phyloP scores from a whole-genome alignment of 495 filamentous ascomycete species.

The Aspergillus haitiensis region DNA sequence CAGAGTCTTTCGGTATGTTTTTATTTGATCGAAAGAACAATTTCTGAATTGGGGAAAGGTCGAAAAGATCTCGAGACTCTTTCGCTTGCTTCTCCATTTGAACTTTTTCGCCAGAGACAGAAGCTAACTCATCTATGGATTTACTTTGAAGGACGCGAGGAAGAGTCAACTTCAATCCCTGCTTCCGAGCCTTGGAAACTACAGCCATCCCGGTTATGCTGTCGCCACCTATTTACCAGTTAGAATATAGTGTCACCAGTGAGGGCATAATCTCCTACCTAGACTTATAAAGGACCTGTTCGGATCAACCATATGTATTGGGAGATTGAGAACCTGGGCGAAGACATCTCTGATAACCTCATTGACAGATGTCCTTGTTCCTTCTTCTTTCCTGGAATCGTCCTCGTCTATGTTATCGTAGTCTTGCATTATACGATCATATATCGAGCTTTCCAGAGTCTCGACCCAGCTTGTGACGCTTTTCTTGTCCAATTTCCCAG shows the following conservation, averaged over 20 bases:
- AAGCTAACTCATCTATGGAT: conserved; percentile 40
- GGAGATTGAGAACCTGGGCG: conserved; percentile 50
- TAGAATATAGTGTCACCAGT: conserved; percentile 24
- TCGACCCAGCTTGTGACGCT: conserved; percentile 48
- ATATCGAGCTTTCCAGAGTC: conserved; percentile 35
- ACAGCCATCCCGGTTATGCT: conserved; percentile 47
- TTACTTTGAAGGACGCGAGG: conserved; percentile 40
- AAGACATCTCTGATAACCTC: conserved; percentile 42
- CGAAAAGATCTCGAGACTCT: conserved; percentile 51
- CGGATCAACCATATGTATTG: conserved; percentile 37
- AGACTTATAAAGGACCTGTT: conserved; percentile 47
- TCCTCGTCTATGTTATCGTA: conserved; percentile 36
- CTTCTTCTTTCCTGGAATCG: conserved; percentile 28
- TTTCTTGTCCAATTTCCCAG: conserved; percentile 53
- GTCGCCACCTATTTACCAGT: conserved; percentile 43
- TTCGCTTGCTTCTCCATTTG: conserved; percentile 29
- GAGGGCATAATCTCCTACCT: conserved; percentile 31
- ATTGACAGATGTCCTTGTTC: conserved; percentile 26
- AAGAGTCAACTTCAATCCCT: conserved; percentile 38
- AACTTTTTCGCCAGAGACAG: conserved; percentile 27
- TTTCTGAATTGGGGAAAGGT: conserved; percentile 48
- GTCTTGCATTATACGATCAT: conserved; percentile 43
- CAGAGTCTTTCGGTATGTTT: conserved; percentile 44
- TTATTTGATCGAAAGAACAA: conserved; percentile 46
- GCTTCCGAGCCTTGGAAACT: conserved; percentile 40